Percentiles rank a stretch among this genome's conserved stretches.
Evolutionary conservation across 352 stramenopile species (phyloP).

Genomic region (Pythium coloratum): DNA sequence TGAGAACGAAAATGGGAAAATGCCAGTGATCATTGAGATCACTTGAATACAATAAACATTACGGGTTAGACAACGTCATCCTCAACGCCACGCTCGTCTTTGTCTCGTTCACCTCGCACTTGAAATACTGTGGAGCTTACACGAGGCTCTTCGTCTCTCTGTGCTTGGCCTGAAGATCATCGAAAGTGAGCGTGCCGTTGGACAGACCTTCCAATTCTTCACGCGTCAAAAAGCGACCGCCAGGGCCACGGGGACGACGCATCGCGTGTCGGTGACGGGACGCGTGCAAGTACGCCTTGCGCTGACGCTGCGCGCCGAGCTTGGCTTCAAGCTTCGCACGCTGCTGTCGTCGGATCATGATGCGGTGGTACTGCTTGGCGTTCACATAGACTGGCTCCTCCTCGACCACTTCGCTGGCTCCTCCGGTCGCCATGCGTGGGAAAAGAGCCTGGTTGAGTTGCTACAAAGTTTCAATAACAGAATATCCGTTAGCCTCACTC

Average conservation of each 20-base stretch:
- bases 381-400: conserved; percentile 91
- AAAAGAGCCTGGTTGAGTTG: conserved; percentile 62
- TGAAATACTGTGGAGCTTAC: not conserved
- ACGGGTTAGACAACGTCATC: not conserved
- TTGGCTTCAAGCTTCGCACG: conserved; percentile 87
- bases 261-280: conserved; percentile 89
- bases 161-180: conserved; percentile 48
- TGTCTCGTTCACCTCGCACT: conserved; percentile 1
- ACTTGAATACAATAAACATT: conserved; percentile 30
- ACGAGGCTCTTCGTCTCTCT: conserved; percentile 29
- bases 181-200: conserved; percentile 59
- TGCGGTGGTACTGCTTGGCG: conserved; percentile 90
- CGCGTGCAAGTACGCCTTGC: conserved; percentile 85
- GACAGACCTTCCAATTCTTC: conserved; percentile 77
- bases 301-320: conserved; percentile 72
- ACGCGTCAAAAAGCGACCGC: conserved; percentile 82
- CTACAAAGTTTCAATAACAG: conserved; percentile 3
- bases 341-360: conserved; percentile 87
- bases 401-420: conserved; percentile 57
- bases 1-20: not conserved
- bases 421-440: conserved; percentile 44
- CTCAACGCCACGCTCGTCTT: conserved; percentile 1
- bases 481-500: conserved; percentile 12
- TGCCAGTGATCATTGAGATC: not conserved
- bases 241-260: conserved; percentile 77